Conservation (phyloP, 2,329 filamentous ascomycete species). For the Ceratocystis variospora region DNA sequence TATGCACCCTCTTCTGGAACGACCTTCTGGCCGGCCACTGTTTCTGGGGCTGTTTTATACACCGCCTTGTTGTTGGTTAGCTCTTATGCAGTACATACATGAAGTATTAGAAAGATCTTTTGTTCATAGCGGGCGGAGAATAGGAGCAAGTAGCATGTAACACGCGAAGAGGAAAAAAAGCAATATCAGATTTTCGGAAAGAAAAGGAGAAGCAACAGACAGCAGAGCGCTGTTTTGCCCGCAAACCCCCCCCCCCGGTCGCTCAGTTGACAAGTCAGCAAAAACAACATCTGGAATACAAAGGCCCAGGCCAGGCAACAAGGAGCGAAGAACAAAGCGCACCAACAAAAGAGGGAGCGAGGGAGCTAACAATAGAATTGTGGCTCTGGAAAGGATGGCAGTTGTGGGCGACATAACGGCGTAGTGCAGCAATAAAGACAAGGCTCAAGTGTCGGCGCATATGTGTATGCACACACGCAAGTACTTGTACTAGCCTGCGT, state of each 20-base stretch:
- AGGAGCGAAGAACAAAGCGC: no score
- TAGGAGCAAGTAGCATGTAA: background rate
- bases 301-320: background rate
- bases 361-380: constrained; percentile 1
- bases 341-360: background rate
- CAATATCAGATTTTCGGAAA: background rate
- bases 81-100: background rate
- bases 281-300: background rate
- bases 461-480: background rate
- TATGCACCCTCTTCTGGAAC: background rate
- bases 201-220: no score
- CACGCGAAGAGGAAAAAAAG: background rate
- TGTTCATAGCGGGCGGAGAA: background rate
- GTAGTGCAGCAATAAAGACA: background rate
- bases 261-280: background rate
- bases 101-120: background rate
- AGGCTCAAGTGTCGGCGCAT: background rate
- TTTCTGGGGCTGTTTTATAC: background rate
- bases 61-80: background rate
- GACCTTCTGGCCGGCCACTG: background rate
- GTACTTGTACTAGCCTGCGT: background rate
- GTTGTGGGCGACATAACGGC: background rate
- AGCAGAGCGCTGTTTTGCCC: background rate
- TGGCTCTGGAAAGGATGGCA: background rate
- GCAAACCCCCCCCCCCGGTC: no score